phyloP scores from a whole-genome alignment of 306 rosid genomes.

The Casuarina glauca region DNA sequence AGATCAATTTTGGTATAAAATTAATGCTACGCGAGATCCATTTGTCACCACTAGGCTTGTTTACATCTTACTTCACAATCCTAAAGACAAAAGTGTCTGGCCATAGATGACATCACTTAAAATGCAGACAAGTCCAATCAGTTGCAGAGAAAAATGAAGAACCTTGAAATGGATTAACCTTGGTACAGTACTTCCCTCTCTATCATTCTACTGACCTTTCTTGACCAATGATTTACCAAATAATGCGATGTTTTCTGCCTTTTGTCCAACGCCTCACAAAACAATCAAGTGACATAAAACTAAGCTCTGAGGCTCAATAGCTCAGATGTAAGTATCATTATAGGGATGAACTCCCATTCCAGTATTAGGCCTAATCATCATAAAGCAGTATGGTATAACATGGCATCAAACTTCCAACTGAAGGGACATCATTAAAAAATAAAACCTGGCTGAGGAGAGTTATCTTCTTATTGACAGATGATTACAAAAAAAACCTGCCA shows the following conservation, averaged over 20 bases:
- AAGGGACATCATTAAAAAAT: too few species aligned
- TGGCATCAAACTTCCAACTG: too few species aligned
- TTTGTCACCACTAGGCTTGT: neutral
- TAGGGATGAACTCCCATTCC: neutral
- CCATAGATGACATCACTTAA: neutral
- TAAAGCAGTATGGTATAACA: too few species aligned
- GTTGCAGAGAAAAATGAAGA: neutral
- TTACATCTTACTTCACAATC: neutral
- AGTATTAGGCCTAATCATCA: too few species aligned
- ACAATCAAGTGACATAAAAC: neutral
- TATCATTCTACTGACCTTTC: too few species aligned
- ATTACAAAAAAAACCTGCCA: neutral
- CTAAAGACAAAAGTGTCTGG: neutral
- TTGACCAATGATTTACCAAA: too few species aligned
- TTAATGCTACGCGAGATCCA: neutral
- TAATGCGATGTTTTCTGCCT: neutral
- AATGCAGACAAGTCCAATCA: neutral
- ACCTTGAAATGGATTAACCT: neutral
- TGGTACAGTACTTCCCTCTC: too few species aligned
- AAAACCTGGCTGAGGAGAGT: too few species aligned
- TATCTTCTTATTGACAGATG: too few species aligned
- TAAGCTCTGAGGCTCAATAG: neutral
- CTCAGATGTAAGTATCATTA: neutral
- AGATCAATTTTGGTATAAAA: neutral
- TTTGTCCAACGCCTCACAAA: neutral